phyloP scores from a whole-genome alignment of 306 rosid genomes.

The Lathyrus aphaca region DNA sequence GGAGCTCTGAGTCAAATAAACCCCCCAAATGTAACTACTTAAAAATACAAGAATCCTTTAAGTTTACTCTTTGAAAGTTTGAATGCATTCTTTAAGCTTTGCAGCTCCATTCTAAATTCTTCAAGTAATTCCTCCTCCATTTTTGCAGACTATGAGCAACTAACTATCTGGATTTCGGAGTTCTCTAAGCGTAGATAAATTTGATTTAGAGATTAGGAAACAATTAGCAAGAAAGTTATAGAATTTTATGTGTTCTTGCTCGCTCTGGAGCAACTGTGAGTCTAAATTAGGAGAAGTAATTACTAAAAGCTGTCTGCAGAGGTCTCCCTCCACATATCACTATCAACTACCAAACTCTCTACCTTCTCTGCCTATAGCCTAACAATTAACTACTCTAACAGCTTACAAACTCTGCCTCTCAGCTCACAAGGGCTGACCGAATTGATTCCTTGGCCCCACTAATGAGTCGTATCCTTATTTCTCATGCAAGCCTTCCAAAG shows the following conservation, averaged over 20 bases:
- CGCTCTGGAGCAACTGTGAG: not conserved
- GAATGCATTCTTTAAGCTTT: not conserved
- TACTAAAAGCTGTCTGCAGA: no score
- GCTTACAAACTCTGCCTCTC: not conserved
- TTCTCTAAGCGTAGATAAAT: slow-evolving; percentile 4
- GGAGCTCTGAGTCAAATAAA: no score
- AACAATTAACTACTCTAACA: not conserved
- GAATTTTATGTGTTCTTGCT: not conserved
- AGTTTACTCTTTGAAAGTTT: not conserved
- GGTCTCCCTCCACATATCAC: no score
- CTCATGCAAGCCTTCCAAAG: not conserved
- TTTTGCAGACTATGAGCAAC: not conserved
- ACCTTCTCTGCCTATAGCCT: not conserved
- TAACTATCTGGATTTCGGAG: not conserved
- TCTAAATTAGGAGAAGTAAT: not conserved
- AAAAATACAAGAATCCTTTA: not conserved
- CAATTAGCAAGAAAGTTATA: not conserved
- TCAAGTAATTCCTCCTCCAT: not conserved
- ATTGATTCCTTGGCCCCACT: not conserved
- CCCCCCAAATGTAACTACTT: no score
- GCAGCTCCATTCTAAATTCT: not conserved
- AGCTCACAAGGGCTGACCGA: not conserved
- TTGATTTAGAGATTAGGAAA: slow-evolving; percentile 7
- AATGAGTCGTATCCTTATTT: not conserved
- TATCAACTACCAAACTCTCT: not conserved